These are phyloP conservation scores for Phaeodactylum tricornutum DNA, from an alignment of 108 stramenopile species.

Conservation along the genomic window DNA sequence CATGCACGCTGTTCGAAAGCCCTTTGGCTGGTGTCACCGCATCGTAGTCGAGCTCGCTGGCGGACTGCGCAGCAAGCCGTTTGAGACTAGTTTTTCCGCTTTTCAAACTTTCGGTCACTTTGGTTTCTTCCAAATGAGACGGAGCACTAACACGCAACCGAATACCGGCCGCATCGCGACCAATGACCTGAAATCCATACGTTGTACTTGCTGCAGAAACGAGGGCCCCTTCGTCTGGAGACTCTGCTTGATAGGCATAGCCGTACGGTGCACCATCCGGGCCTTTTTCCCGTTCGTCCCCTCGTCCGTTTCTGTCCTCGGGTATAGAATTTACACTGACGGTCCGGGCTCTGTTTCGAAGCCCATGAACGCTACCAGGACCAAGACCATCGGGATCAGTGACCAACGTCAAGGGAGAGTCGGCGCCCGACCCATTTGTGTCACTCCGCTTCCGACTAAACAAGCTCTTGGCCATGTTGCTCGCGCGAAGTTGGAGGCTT, in stretches of 20 bases:
- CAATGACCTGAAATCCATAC: constrained; percentile 76
- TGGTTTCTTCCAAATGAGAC: constrained; percentile 40
- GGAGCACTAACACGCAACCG: constrained; percentile 45
- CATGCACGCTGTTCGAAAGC: too few species aligned
- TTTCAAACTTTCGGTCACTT: constrained; percentile 39
- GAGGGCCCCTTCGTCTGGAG: constrained; percentile 88
- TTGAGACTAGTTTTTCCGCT: constrained; percentile 32
- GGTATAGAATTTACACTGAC: constrained; percentile 6
- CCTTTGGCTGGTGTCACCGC: not conserved
- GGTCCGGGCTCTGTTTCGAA: constrained; percentile 6
- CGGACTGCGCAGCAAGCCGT: constrained; percentile 42
- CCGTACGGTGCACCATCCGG: constrained; percentile 75
- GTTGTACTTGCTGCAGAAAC: constrained; percentile 67
- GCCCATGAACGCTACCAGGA: not conserved
- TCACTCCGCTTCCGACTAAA: constrained; percentile 9
- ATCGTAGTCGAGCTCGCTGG: constrained; percentile 2
- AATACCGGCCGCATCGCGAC: constrained; percentile 63
- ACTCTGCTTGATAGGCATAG: constrained; percentile 81
- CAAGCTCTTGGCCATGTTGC: not conserved
- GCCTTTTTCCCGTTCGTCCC: constrained; percentile 15
- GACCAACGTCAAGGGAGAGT: not conserved
- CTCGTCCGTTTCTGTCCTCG: not conserved
- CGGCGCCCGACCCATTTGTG: constrained; percentile 3
- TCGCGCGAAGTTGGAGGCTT: too few species aligned
- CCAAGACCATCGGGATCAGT: not conserved